These are phyloP conservation scores for Aspergillus fructus DNA, from an alignment of 2,329 filamentous ascomycete species.

Conservation along the genomic window DNA sequence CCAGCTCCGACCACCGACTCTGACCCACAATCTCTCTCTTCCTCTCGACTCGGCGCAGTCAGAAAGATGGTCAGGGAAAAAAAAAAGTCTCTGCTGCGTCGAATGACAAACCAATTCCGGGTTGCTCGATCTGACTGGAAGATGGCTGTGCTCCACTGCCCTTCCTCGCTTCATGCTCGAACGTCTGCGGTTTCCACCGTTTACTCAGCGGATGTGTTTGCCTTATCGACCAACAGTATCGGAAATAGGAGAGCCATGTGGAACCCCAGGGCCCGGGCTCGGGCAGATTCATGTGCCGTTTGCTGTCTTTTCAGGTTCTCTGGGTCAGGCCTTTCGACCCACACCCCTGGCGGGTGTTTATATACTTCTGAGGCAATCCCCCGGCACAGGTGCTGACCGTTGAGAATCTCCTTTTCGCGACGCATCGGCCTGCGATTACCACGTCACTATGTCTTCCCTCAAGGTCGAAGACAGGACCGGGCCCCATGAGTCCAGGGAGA, in stretches of 20 bases:
- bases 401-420: not conserved
- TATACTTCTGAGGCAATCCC: slow-evolving; percentile 10
- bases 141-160: not conserved
- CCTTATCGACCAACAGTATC: not conserved
- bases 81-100: not conserved
- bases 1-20: not conserved
- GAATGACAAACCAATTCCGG: not conserved
- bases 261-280: slow-evolving; percentile 8
- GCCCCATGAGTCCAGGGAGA: slow-evolving; percentile 7
- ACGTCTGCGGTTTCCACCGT: not conserved
- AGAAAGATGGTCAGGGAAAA: not conserved
- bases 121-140: not conserved
- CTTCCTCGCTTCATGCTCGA: not conserved
- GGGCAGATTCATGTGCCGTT: slow-evolving; percentile 1
- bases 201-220: slow-evolving; percentile 9
- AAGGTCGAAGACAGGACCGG: slow-evolving; percentile 14
- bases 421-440: not conserved
- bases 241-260: slow-evolving; percentile 7
- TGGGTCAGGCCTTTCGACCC: not conserved
- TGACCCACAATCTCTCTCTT: not conserved
- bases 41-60: too few species aligned
- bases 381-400: not conserved
- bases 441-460: slow-evolving; percentile 7
- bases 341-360: slow-evolving; percentile 9
- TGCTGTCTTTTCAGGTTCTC: not conserved